Evolutionary conservation across 495 filamentous ascomycete species (phyloP), one percentile per base, ranked within the genome.

Genomic region (Penicillium simplicissimum): DNA sequence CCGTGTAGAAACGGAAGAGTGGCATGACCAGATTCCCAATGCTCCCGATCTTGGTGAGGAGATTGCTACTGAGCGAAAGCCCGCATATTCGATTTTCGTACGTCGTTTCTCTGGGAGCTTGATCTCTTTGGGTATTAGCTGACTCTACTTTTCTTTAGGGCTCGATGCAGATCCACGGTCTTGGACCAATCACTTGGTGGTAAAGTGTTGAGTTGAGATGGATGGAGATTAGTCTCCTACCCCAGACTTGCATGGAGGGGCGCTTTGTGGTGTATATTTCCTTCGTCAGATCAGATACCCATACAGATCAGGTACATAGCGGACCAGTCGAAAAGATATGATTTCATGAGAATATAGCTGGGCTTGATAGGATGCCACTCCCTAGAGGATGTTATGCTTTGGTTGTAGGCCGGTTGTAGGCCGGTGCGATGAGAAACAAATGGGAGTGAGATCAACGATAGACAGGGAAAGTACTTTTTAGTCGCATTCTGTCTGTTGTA

Each of bases 21-120:
- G 94, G 89, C 82, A 90, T 42, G 93, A 98, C 67, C 88, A 96
- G 73, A 85, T 88, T 8, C 94, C 94, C 4, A 84, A 83, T 52
- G 85, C 82, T 34, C 87, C 87, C 11, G 80, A 84, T 56, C 78
- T 84, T 19, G 71, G 73, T 1, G 78, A 79, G 37, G 83, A 80
- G 45, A 73, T 80, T 31, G 60, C 78, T 4, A 72, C 77, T 35
- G 82, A 86, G 54, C 74, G 77, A 14, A 82, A 82, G 60, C 79
- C 87, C 25, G 86, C 90, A 10, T 93, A 90, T 76, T 82, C 80
- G 21, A 85, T 93, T 62, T 83, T 81, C 25, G 90, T 89, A 59
- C 73, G 83, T 75, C 40, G 0, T 59, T 31, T 34, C 57, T 17
- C 28, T 14, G 14, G n/a, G 54, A 9, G 10, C 5, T 19, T 34